Percentiles rank a stretch among this genome's conserved stretches.
Conservation (phyloP, 768 basidiomycete genomes). For the Auricularia sp. region DNA sequence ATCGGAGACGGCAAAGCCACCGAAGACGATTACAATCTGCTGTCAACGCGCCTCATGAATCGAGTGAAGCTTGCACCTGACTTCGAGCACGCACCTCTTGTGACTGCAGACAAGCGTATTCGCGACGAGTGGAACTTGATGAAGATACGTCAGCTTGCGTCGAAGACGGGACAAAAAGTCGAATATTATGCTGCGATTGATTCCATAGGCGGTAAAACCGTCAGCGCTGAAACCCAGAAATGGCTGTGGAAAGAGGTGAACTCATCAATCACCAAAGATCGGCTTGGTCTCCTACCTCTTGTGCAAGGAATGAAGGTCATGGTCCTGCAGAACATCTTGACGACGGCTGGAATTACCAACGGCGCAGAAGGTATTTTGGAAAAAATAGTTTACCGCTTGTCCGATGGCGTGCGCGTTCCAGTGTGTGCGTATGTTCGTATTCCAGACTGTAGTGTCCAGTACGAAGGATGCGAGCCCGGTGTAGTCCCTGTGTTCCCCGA, state of each 20-base stretch:
- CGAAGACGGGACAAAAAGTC: neutral
- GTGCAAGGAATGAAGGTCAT: conserved; percentile 2
- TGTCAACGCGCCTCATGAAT: neutral
- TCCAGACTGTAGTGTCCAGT: neutral
- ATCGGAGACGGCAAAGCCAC: neutral
- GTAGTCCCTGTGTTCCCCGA: neutral
- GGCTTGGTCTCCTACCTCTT: neutral
- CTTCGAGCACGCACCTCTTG: neutral
- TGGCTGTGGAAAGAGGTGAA: neutral
- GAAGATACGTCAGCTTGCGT: neutral
- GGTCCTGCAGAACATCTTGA: conserved; percentile 1
- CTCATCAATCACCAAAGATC: neutral
- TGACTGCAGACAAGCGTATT: neutral
- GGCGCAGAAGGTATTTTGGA: neutral
- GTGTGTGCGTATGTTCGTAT: neutral
- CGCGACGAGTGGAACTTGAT: neutral
- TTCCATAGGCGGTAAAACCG: neutral
- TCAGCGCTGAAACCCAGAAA: neutral
- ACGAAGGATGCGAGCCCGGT: neutral
- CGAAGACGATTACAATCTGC: neutral
- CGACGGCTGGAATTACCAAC: neutral
- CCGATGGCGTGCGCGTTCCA: neutral
- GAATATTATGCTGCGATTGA: neutral
- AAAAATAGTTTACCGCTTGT: neutral
- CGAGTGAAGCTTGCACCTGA: neutral